Conservation (phyloP, 192 early-diverging fungal genomes). For the Backusella liffmaniae region DNA sequence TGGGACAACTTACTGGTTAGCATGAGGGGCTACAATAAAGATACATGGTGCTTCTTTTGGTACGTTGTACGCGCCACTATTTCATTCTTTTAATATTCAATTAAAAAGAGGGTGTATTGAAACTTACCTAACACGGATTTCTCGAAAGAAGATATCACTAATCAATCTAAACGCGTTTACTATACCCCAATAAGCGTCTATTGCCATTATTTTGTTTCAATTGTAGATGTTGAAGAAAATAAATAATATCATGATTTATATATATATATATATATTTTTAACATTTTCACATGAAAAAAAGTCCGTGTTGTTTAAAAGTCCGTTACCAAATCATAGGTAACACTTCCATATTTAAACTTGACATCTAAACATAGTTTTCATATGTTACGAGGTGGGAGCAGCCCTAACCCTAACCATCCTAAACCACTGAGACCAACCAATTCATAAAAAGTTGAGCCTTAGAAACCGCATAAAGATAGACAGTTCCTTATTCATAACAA, state of each 20-base stretch:
- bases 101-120: too few relatives aligned
- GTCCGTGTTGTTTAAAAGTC: not conserved
- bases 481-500: too few relatives aligned
- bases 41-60: slow-evolving; percentile 86
- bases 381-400: not conserved
- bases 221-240: not conserved
- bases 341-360: too few relatives aligned
- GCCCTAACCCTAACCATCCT: too few relatives aligned
- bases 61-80: slow-evolving; percentile 73
- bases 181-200: slow-evolving; percentile 61
- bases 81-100: too few relatives aligned
- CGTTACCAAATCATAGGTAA: too few relatives aligned
- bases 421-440: too few relatives aligned
- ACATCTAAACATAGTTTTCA: not conserved
- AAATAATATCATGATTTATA: not conserved
- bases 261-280: not conserved
- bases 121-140: slow-evolving; percentile 60
- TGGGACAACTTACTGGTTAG: slow-evolving; percentile 58
- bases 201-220: slow-evolving; percentile 4
- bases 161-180: slow-evolving; percentile 59
- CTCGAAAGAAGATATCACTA: slow-evolving; percentile 80
- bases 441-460: too few relatives aligned
- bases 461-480: too few relatives aligned
- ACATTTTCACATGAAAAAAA: not conserved
- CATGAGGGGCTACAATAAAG: slow-evolving; percentile 82